Evolutionary conservation across 768 basidiomycete species (phyloP).

Genomic region (Suillus luteus): DNA sequence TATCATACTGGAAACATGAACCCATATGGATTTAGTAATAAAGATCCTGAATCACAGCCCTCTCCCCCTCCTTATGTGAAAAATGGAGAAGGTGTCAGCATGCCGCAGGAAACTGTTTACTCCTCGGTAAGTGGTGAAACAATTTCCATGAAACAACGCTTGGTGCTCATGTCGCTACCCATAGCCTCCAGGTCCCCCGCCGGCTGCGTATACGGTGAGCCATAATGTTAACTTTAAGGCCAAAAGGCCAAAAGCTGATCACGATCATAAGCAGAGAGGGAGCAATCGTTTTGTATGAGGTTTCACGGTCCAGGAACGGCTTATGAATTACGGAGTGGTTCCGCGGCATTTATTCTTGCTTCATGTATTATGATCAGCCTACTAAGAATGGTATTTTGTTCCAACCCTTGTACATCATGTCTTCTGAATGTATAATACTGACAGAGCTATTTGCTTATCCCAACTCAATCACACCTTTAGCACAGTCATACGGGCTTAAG

Average conservation of each 20-base stretch:
- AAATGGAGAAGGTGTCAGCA: neutral
- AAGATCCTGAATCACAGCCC: neutral
- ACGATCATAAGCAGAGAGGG: neutral
- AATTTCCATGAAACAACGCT: neutral
- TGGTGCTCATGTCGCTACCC: conserved; percentile 7
- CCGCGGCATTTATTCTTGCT: conserved; percentile 7
- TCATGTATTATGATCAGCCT: neutral
- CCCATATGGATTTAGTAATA: neutral
- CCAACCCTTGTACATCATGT: neutral
- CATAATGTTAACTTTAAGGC: neutral
- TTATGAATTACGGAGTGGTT: neutral
- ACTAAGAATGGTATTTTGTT: neutral
- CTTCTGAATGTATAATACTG: neutral
- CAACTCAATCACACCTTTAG: conserved; percentile 1
- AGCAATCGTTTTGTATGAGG: conserved; percentile 4
- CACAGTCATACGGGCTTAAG: neutral
- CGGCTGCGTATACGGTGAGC: conserved; percentile 11
- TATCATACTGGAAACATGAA: neutral
- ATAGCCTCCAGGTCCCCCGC: conserved; percentile 10
- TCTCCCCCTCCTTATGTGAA: conserved; percentile 14
- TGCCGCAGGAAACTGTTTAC: conserved; percentile 6
- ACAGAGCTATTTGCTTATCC: neutral
- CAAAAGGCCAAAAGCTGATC: neutral
- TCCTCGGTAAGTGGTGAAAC: conserved; percentile 22
- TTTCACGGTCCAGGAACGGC: neutral